Conservation (phyloP, 1,284 basidiomycete species). For the Irpex rosettiformis region DNA sequence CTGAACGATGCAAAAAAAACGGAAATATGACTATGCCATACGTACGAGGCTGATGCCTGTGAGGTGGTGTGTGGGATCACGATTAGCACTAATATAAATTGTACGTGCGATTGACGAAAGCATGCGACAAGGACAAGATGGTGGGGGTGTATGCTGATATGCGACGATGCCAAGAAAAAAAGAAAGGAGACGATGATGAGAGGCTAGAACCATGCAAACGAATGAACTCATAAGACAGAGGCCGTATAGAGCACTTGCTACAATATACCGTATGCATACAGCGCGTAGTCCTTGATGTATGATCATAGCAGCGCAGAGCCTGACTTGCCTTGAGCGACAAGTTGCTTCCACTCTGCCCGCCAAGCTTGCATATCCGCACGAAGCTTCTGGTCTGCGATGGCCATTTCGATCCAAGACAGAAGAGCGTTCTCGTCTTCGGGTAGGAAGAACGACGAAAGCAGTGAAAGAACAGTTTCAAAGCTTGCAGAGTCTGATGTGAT, state of each 20-base stretch:
- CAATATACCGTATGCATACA: too few species aligned
- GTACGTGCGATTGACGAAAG: not conserved
- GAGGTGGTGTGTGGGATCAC: not conserved
- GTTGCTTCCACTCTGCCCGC: conserved; percentile 69
- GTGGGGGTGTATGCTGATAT: not conserved
- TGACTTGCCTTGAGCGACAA: conserved; percentile 68
- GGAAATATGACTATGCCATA: not conserved
- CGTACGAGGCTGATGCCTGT: not conserved
- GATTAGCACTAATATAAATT: conserved; percentile 4
- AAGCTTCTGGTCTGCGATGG: conserved; percentile 69
- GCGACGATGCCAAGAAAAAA: not conserved
- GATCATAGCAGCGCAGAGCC: conserved; percentile 59
- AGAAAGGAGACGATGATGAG: not conserved
- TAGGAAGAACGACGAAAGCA: conserved; percentile 89
- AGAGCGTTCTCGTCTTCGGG: conserved; percentile 84
- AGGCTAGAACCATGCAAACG: too few species aligned
- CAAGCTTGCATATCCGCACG: conserved; percentile 66
- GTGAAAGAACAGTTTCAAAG: conserved; percentile 87
- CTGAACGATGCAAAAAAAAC: not conserved
- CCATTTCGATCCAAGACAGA: conserved; percentile 76
- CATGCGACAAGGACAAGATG: conserved; percentile 3
- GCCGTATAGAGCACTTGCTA: not conserved
- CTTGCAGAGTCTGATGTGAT: conserved; percentile 74
- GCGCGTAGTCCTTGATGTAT: not conserved
- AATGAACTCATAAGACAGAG: too few species aligned